A percentile compares a stretch with the other conserved stretches of the same genome.
These are phyloP conservation scores for Boletus sensibilis DNA, from an alignment of 768 basidiomycete species.

Conservation along the genomic window DNA sequence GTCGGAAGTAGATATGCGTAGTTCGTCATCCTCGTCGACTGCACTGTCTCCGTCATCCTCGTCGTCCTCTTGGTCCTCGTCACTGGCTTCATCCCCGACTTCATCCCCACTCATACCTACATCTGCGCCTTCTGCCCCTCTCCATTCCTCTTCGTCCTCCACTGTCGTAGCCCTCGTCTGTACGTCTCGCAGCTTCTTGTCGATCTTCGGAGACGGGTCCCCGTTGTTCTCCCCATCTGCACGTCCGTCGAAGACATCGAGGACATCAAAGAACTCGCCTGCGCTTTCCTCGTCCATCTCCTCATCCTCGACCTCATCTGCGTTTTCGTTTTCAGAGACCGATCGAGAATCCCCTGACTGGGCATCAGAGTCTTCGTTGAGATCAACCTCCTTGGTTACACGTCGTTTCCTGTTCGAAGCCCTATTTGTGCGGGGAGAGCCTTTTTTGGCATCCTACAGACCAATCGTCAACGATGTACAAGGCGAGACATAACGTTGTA, in stretches of 20 bases:
- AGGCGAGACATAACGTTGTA: background rate
- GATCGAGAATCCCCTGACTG: constrained; percentile 22
- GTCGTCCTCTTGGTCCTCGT: constrained; percentile 6
- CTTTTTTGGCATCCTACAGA: constrained; percentile 24
- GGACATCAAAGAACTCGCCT: constrained; percentile 59
- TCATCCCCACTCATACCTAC: constrained; percentile 40
- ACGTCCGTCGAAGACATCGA: constrained; percentile 67
- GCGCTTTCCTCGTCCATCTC: constrained; percentile 49
- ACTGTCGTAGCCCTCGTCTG: constrained; percentile 56
- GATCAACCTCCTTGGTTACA: constrained; percentile 55
- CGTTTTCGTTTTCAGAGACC: constrained; percentile 28
- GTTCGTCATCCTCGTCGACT: constrained; percentile 40
- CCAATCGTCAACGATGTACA: background rate
- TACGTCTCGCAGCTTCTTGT: constrained; percentile 20
- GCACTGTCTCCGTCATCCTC: constrained; percentile 35
- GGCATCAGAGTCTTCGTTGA: constrained; percentile 56
- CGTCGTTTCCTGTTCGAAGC: constrained; percentile 24
- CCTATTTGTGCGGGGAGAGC: constrained; percentile 20
- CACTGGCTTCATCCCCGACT: constrained; percentile 31
- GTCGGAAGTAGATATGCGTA: constrained; percentile 46
- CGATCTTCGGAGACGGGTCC: constrained; percentile 9
- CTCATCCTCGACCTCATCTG: constrained; percentile 35
- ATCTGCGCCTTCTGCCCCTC: constrained; percentile 8
- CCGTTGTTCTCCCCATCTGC: constrained; percentile 36
- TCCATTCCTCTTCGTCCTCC: constrained; percentile 36